Evolutionary conservation across 164 flowering plant genomes (phyloP).

Genomic region (Litsea cubeba): DNA sequence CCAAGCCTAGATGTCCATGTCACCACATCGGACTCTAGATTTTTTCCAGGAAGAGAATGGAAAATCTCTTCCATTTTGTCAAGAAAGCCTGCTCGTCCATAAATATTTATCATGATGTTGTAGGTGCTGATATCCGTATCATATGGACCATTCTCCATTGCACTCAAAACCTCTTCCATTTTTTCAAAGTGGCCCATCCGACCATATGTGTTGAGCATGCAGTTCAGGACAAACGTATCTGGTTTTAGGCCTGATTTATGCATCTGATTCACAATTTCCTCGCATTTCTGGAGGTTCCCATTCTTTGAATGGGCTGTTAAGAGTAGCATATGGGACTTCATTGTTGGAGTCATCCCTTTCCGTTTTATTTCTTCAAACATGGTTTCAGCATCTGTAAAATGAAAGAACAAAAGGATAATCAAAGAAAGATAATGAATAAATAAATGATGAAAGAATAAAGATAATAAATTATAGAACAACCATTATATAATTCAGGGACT

Average conservation of each 20-base stretch:
- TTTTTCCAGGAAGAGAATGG: slow-evolving; percentile 39
- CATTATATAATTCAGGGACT: too few species aligned
- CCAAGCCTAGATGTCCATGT: slow-evolving; percentile 88
- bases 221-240: slow-evolving; percentile 73
- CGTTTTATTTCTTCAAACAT: slow-evolving; percentile 69
- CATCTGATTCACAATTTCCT: slow-evolving; percentile 73
- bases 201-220: slow-evolving; percentile 78
- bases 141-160: slow-evolving; percentile 53
- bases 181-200: slow-evolving; percentile 64
- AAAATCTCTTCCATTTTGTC: slow-evolving; percentile 70
- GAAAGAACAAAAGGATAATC: background rate
- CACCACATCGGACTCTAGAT: slow-evolving; percentile 63
- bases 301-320: slow-evolving; percentile 62
- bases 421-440: background rate
- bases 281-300: slow-evolving; percentile 60
- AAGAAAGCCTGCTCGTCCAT: slow-evolving; percentile 72
- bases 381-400: slow-evolving; percentile 51
- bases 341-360: slow-evolving; percentile 66
- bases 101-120: slow-evolving; percentile 70
- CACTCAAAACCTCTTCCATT: slow-evolving; percentile 63
- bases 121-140: slow-evolving; percentile 76
- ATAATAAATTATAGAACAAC: too few species aligned
- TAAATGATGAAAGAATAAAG: background rate
- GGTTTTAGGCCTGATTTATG: slow-evolving; percentile 57
- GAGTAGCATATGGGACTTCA: slow-evolving; percentile 92